Conservation (phyloP, 2,329 filamentous ascomycete genomes). For the Myriosclerotinia scirpicola region DNA sequence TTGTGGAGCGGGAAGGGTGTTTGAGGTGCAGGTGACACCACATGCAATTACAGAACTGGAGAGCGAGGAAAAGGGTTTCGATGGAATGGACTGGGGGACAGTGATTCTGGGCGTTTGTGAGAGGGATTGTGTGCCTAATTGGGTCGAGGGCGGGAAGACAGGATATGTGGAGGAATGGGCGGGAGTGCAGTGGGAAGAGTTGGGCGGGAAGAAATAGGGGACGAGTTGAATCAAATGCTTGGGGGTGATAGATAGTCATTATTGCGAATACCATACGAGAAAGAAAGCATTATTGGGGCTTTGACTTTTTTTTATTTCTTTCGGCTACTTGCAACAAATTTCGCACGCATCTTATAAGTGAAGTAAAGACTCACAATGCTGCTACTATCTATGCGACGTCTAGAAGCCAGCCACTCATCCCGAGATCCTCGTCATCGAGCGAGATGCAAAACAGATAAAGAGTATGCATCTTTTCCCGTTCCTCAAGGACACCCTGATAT, state of each 20-base stretch:
- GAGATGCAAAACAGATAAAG: conserved; percentile 14
- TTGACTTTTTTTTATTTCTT: conserved; percentile 15
- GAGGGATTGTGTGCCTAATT: conserved; percentile 68
- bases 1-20: conserved; percentile 74
- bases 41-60: conserved; percentile 88
- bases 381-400: conserved; percentile 16
- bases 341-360: conserved; percentile 3
- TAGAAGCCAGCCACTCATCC: conserved; percentile 18
- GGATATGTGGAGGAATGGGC: conserved; percentile 93
- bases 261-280: conserved; percentile 11
- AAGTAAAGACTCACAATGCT: conserved; percentile 4
- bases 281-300: conserved; percentile 13
- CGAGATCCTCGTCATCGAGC: conserved; percentile 14
- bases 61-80: conserved; percentile 64
- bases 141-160: conserved; percentile 55
- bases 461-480: conserved; percentile 18
- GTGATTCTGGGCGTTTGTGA: conserved; percentile 83
- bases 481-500: conserved; percentile 21
- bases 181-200: conserved; percentile 97
- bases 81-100: conserved; percentile 99
- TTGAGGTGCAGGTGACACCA: conserved; percentile 90
- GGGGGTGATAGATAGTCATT: conserved; percentile 1
- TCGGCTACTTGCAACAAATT: conserved; percentile 13
- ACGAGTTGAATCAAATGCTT: neutral
- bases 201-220: conserved; percentile 38